Evolutionary conservation across 1,284 basidiomycete genomes (phyloP).

Genomic region (Marasmius tenuissimus): DNA sequence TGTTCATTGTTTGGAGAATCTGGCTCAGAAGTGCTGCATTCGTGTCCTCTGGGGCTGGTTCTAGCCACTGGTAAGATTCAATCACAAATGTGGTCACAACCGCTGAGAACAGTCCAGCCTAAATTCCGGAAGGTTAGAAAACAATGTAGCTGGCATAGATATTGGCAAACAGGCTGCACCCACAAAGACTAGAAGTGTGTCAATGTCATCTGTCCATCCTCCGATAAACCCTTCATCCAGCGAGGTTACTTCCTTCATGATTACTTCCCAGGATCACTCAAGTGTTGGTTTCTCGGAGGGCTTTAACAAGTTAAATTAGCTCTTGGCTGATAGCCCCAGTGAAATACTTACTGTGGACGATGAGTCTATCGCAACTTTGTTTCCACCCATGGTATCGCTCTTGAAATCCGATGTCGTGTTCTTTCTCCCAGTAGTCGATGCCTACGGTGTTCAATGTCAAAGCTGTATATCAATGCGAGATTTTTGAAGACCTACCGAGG

Average conservation of each 20-base stretch:
- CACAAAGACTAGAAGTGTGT: background rate
- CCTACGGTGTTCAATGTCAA: no score
- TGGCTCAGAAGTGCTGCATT: background rate
- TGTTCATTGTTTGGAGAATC: background rate
- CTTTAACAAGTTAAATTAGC: no score
- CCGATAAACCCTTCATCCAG: background rate
- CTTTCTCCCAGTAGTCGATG: no score
- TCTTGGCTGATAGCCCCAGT: no score
- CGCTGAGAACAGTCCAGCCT: conserved; percentile 2
- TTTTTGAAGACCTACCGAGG: no score
- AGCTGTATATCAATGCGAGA: no score
- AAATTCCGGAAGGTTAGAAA: background rate
- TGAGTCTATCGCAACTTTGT: no score
- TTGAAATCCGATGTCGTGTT: no score
- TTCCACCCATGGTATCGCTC: no score
- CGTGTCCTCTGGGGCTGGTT: background rate
- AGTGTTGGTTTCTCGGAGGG: background rate
- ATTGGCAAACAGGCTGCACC: background rate
- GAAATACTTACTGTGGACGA: no score
- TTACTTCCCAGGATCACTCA: background rate
- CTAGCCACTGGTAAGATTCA: conserved; percentile 3
- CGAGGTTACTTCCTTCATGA: background rate
- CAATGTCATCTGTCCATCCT: background rate
- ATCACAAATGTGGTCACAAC: conserved; percentile 5
- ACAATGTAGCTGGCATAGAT: background rate